These are phyloP conservation scores for Nitzschia putrida DNA, from an alignment of 108 stramenopile species.

Conservation along the genomic window DNA sequence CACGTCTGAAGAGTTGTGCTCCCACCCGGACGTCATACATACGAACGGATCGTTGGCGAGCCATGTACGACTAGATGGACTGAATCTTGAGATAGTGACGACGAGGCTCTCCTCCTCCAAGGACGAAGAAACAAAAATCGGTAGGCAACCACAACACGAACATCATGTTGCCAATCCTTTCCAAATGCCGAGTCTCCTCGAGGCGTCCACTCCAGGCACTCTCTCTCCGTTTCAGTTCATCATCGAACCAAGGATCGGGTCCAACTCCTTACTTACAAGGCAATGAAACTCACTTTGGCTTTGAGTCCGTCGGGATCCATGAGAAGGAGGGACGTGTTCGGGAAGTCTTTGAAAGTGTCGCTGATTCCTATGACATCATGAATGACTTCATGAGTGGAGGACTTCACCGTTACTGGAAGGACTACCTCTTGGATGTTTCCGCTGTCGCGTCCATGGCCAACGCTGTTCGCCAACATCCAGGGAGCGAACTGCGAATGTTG, in stretches of 20 bases:
- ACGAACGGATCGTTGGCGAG: no score
- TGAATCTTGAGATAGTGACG: no score
- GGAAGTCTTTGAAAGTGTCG: slow-evolving; percentile 88
- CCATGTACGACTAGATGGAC: no score
- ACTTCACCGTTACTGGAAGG: slow-evolving; percentile 96
- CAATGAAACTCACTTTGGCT: slow-evolving; percentile 80
- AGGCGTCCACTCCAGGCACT: neutral
- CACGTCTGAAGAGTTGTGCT: neutral
- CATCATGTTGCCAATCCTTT: no score
- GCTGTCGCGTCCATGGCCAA: slow-evolving; percentile 64
- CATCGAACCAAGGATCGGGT: neutral
- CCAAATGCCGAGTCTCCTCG: no score
- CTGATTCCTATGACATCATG: slow-evolving; percentile 95
- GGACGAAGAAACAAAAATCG: no score
- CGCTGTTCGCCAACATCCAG: slow-evolving; percentile 40
- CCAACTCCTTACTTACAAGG: slow-evolving; percentile 46
- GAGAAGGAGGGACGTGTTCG: slow-evolving; percentile 80
- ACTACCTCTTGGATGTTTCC: slow-evolving; percentile 84
- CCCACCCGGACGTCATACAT: no score
- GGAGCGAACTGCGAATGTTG: slow-evolving; percentile 15
- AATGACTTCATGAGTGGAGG: slow-evolving; percentile 98
- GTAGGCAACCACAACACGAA: no score
- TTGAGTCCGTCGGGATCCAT: slow-evolving; percentile 56
- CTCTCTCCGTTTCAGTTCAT: neutral
- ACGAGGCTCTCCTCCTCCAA: no score